phyloP scores from a whole-genome alignment of 495 filamentous ascomycete genomes.

The Beverwykella pulmonaria region DNA sequence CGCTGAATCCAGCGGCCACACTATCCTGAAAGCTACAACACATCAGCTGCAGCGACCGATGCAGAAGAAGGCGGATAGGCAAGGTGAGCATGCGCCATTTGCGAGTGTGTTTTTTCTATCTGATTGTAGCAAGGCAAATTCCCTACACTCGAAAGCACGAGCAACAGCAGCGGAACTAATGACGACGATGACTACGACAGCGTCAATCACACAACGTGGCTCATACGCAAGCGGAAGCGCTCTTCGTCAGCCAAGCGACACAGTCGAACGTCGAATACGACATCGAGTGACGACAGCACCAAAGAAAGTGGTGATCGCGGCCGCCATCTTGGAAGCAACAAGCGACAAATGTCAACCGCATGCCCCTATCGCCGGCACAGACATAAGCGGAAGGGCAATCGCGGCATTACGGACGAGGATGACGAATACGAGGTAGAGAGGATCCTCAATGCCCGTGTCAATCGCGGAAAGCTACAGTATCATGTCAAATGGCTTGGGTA shows the following conservation, averaged over 20 bases:
- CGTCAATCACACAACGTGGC: neutral
- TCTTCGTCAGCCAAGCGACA: conserved; percentile 8
- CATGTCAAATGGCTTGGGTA: no score
- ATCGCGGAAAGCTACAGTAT: no score
- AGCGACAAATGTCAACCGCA: neutral
- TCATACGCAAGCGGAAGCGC: neutral
- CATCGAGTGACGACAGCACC: conserved; percentile 8
- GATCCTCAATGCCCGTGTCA: no score
- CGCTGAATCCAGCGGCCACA: no score
- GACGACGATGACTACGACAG: conserved; percentile 5
- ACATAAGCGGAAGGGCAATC: no score
- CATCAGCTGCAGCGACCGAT: neutral
- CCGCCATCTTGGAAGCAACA: neutral
- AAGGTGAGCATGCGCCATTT: conserved; percentile 4
- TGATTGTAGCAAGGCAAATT: conserved; percentile 3
- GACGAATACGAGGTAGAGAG: no score
- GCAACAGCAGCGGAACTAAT: conserved; percentile 5
- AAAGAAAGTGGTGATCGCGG: neutral
- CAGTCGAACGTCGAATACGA: conserved; percentile 5
- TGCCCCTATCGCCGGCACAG: no score
- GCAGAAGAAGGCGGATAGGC: conserved; percentile 1
- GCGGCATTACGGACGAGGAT: no score
- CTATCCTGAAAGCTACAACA: conserved; percentile 8
- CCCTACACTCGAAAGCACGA: conserved; percentile 1
- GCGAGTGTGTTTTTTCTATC: conserved; percentile 13